Evolutionary conservation across 2,329 filamentous ascomycete genomes (phyloP), one percentile per base, ranked within the genome.

Genomic region (Cladosporium austrohemisphaericum): DNA sequence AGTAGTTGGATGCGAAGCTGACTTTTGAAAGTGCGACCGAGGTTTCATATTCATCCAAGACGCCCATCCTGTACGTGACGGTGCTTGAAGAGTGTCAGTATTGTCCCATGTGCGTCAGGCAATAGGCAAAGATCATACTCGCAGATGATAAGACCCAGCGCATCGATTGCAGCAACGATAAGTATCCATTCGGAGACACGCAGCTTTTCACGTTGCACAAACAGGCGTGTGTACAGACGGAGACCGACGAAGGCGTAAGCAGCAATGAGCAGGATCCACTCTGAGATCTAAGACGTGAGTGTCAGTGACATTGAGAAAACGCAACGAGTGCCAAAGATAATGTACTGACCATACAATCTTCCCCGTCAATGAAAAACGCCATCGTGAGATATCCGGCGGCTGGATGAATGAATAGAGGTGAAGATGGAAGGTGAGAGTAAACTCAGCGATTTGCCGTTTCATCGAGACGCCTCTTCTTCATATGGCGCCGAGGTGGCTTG

Each of bases 211-310:
- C 63, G 61, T 8, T 62, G 53, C 2, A 59, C 60, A 41, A 64
- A 60, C 14, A 68, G 56, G 9, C 65, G 65, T 1, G 65, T 58
- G 18, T 67, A 68, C n/a, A 68, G 19, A 26, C 71, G 68, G 41
- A 71, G 65, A 35, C 74, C 74, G 36, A 83, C 71, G 59, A 83
- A 76, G 14, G 80, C 65, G 65, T 96, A 96, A 1, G 85, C 83
- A 13, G 77, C 65, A 26, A 82, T 73, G 20, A 95, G 76, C 11
- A 95, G 69, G 2, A 67, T 58, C 93, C 93, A 98, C 36, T 45
- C 41, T 14, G 41, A 45, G 2, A 65, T 62, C 37, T 65, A 51
- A 5, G 18, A 47, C 59, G 32, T 65, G 60, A 25, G 64, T 65
- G 11, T 63, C 45, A 32, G 62, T 62, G 2, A 64, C 50, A 0